Evolutionary conservation across 768 basidiomycete genomes (phyloP), one percentile per base, ranked within the genome.

Genomic region (Heimioporus sp.): DNA sequence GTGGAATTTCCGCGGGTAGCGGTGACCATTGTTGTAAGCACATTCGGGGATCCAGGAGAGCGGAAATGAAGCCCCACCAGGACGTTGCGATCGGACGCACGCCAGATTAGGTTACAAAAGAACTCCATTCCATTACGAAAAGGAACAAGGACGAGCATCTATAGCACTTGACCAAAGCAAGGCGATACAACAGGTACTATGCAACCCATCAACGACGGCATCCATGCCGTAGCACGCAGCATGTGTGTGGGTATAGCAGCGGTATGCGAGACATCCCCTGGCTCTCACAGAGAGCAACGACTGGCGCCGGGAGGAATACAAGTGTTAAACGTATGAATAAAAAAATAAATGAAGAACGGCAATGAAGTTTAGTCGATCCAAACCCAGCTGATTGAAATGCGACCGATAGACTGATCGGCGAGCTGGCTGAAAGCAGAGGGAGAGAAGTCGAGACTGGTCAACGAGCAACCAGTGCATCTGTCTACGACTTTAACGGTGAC

Each of bases 361-460:
- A 11, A 16, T n/a, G n/a, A 11, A 3, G 12, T 28, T 42, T 17
- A 38, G 2, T 16, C 78, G 31, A 55, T 17, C 76, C 77, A 85
- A 16, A 37, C 21, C 85, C 88, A 89, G 9, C 55, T 62, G 28
- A 87, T 65, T 43, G 59, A 63, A 55, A 90, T 63, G 54, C 85
- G 83, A 12, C 88, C 88, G 10, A 76, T 38, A 34, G 60, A 44
- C 13, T 46, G 40, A 50, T 58, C 53, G 1, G 84, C 80, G 37
- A 90, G 73, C 8, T 55, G 0, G 0, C 58, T 6, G 67, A 90
- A 90, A 10, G 84, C 84, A 8, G 67, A 1, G 7, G 80, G 81
- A 11, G 85, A 81, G 55, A 90, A 75, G 68, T 90, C 86, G 54
- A 90, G 76, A 62, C 80, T 76, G 44, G 64, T 73, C 9, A 5